A percentile compares a stretch with the other conserved stretches of the same genome.
Conservation (phyloP, 306 rosid species). For the Cucurbita ficifolia region DNA sequence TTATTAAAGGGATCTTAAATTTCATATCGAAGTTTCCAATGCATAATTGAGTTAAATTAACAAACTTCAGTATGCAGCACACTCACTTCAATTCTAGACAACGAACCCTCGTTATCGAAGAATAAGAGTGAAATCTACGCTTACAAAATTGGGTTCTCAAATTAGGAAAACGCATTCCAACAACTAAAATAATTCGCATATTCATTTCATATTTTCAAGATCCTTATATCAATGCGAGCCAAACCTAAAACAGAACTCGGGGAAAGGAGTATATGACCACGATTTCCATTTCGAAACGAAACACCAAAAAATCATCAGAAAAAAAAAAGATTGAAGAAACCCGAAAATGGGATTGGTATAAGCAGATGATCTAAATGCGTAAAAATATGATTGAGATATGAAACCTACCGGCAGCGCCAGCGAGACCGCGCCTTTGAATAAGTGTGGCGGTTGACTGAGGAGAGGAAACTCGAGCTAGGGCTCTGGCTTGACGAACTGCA, state of each 20-base stretch:
- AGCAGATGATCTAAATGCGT: conserved; percentile 1
- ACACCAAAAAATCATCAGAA: not conserved
- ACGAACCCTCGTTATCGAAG: not conserved
- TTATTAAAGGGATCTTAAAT: not conserved
- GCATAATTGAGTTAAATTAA: not conserved
- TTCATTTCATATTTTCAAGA: not conserved
- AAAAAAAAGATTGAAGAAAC: not conserved
- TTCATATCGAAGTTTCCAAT: not conserved
- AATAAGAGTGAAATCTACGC: not conserved
- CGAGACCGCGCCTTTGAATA: conserved; percentile 63
- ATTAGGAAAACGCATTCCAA: not conserved
- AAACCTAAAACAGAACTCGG: not conserved
- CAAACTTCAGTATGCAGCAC: not conserved
- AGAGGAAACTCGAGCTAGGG: conserved; percentile 37
- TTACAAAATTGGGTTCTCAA: not conserved
- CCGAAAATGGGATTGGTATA: not conserved
- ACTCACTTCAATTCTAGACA: not conserved
- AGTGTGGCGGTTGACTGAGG: conserved; percentile 23
- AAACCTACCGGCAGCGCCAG: conserved; percentile 67
- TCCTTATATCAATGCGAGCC: not conserved
- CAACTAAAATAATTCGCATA: not conserved
- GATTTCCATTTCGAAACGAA: not conserved
- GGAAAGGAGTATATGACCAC: not conserved
- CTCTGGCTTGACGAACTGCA: conserved; percentile 60
- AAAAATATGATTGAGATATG: not conserved